Percentiles rank a stretch among this genome's conserved stretches.
Conservation (phyloP, 2,329 filamentous ascomycete species). For the Plectosphaerella sp. region DNA sequence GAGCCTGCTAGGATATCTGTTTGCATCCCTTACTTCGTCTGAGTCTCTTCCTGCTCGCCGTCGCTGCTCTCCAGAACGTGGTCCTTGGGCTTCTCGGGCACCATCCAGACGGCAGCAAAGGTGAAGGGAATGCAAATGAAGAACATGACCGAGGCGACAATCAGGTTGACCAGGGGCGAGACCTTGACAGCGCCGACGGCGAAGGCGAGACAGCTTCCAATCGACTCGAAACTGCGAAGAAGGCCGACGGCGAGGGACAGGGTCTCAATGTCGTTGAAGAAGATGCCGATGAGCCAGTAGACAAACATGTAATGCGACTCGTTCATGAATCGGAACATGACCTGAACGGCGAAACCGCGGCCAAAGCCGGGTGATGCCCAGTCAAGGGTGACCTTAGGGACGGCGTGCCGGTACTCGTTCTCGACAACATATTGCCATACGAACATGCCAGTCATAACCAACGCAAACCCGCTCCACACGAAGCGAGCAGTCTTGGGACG, state of each 20-base stretch:
- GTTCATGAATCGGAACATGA: constrained; percentile 45
- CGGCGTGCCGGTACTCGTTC: constrained; percentile 33
- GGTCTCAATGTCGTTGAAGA: constrained; percentile 46
- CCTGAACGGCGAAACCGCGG: constrained; percentile 40
- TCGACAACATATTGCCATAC: constrained; percentile 45
- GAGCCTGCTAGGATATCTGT: background rate
- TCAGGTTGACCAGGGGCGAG: constrained; percentile 41
- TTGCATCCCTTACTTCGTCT: too few relatives aligned
- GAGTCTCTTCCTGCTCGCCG: background rate
- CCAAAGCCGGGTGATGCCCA: constrained; percentile 40
- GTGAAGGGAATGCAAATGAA: constrained; percentile 32
- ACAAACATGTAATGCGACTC: constrained; percentile 48
- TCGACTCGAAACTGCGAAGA: constrained; percentile 41
- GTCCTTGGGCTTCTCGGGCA: constrained; percentile 27
- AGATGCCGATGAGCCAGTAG: constrained; percentile 46
- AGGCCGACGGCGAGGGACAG: constrained; percentile 43
- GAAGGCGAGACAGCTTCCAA: constrained; percentile 41
- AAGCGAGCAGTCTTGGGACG: constrained; percentile 35
- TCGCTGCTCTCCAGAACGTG: constrained; percentile 6
- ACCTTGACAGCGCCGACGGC: constrained; percentile 42
- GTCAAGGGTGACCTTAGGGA: constrained; percentile 34
- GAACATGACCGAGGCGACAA: constrained; percentile 44
- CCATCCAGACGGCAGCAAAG: constrained; percentile 26
- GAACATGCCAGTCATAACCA: constrained; percentile 36
- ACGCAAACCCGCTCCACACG: constrained; percentile 35